phyloP scores from a whole-genome alignment of 1,139 yeast genomes.

The Scheffersomyces segobiensis region DNA sequence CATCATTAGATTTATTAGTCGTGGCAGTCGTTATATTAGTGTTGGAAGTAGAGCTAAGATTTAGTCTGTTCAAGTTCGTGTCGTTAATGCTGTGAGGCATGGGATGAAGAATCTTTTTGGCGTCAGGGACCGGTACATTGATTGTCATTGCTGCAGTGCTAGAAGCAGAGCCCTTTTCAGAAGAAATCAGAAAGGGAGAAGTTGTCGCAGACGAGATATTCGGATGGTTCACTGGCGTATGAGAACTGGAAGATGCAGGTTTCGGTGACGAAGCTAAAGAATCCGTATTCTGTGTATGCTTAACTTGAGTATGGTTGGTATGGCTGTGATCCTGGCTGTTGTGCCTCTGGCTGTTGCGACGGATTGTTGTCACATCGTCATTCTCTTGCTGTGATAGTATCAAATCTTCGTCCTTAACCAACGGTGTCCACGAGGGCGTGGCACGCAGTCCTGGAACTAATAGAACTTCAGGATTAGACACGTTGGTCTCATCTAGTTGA shows the following conservation, averaged over 20 bases:
- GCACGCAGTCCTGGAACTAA: background rate
- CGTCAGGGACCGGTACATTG: background rate
- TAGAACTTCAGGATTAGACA: background rate
- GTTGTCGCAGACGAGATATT: conserved; percentile 10
- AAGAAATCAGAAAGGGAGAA: conserved; percentile 11
- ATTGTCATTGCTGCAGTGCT: background rate
- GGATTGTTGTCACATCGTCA: conserved; percentile 22
- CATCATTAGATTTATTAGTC: background rate
- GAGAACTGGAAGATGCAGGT: conserved; percentile 12
- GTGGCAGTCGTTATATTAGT: background rate
- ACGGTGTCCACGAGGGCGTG: background rate
- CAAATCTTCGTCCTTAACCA: conserved; percentile 11
- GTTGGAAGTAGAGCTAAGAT: background rate
- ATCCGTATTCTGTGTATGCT: background rate
- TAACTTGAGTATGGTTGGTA: background rate
- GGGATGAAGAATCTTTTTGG: background rate
- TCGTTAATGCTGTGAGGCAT: background rate
- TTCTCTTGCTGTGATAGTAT: conserved; percentile 17
- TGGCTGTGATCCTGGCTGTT: background rate
- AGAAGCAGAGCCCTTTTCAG: background rate
- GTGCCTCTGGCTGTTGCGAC: conserved; percentile 7
- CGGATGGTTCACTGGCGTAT: conserved; percentile 14
- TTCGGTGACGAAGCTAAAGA: conserved; percentile 3
- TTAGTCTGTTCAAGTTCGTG: background rate
- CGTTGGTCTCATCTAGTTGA: conserved; percentile 9